Percentiles rank a stretch among this genome's conserved stretches.
phyloP scores from a whole-genome alignment of 2,329 filamentous ascomycete genomes.

The Beauveria bassiana region DNA sequence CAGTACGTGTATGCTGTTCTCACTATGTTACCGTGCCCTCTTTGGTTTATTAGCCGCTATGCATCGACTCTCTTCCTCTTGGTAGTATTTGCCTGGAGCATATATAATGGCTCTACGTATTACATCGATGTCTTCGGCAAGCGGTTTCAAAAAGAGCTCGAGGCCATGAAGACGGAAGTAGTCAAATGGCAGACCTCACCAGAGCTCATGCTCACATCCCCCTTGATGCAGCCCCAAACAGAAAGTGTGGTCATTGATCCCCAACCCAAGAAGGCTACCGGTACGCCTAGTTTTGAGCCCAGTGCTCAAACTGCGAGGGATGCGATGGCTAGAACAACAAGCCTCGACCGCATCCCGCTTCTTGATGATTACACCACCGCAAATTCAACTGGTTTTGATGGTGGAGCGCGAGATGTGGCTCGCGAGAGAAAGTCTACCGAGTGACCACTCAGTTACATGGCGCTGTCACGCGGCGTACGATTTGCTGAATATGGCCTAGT shows the following conservation, averaged over 20 bases:
- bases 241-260: constrained; percentile 14
- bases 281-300: constrained; percentile 8
- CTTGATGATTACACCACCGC: constrained; percentile 37
- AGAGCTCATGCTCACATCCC: constrained; percentile 34
- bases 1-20: constrained; percentile 86
- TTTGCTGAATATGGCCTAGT: background rate
- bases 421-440: constrained; percentile 37
- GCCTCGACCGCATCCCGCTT: constrained; percentile 50
- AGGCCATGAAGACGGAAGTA: constrained; percentile 81
- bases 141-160: constrained; percentile 92
- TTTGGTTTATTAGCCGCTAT: constrained; percentile 90
- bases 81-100: constrained; percentile 83
- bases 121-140: constrained; percentile 98
- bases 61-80: constrained; percentile 71
- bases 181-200: constrained; percentile 71
- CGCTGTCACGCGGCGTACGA: background rate
- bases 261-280: background rate
- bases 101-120: constrained; percentile 94
- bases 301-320: constrained; percentile 12
- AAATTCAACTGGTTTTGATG: constrained; percentile 35
- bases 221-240: constrained; percentile 23
- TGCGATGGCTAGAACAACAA: constrained; percentile 18
- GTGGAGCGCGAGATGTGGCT: constrained; percentile 35
- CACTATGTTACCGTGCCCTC: constrained; percentile 87
- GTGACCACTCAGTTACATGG: background rate